These are phyloP conservation scores for Aureobasidium namibiae DNA, from an alignment of 2,329 filamentous ascomycete genomes.

Conservation along the genomic window DNA sequence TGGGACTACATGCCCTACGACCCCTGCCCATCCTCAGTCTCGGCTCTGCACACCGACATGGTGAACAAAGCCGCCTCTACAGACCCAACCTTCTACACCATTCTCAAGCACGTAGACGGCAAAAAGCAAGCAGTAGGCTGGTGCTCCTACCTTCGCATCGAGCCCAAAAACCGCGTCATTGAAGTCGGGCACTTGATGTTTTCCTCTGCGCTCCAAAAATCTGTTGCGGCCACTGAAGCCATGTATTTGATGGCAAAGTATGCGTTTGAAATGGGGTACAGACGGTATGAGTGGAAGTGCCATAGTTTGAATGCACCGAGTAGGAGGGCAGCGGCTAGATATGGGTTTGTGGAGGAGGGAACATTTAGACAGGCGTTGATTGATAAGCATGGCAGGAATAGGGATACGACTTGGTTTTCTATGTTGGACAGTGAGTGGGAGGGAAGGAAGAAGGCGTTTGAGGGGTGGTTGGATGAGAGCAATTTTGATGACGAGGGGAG, in stretches of 20 bases:
- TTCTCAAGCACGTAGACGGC: conserved; percentile 27
- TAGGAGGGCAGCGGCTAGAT: conserved; percentile 44
- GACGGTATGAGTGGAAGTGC: conserved; percentile 58
- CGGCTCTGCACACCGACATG: conserved; percentile 21
- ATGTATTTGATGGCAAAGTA: conserved; percentile 49
- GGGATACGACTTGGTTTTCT: conserved; percentile 55
- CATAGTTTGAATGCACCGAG: conserved; percentile 50
- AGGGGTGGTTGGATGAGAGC: conserved; percentile 44
- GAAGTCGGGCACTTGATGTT: conserved; percentile 53
- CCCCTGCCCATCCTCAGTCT: conserved; percentile 25
- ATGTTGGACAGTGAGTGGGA: conserved; percentile 54
- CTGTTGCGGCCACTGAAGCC: conserved; percentile 49
- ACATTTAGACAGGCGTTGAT: conserved; percentile 55
- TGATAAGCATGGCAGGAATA: conserved; percentile 42
- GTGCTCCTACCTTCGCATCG: conserved; percentile 37
- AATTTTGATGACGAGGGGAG: conserved; percentile 50
- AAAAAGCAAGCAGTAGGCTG: conserved; percentile 36
- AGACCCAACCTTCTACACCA: conserved; percentile 38
- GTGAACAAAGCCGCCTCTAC: conserved; percentile 18
- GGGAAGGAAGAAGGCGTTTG: conserved; percentile 36
- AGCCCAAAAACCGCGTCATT: conserved; percentile 40
- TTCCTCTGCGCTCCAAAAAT: conserved; percentile 44
- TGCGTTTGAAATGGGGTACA: conserved; percentile 47
- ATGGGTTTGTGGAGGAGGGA: conserved; percentile 54
- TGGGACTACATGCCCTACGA: conserved; percentile 37